Evolutionary conservation across 2,329 filamentous ascomycete species (phyloP).

Genomic region (Exophiala mesophila): DNA sequence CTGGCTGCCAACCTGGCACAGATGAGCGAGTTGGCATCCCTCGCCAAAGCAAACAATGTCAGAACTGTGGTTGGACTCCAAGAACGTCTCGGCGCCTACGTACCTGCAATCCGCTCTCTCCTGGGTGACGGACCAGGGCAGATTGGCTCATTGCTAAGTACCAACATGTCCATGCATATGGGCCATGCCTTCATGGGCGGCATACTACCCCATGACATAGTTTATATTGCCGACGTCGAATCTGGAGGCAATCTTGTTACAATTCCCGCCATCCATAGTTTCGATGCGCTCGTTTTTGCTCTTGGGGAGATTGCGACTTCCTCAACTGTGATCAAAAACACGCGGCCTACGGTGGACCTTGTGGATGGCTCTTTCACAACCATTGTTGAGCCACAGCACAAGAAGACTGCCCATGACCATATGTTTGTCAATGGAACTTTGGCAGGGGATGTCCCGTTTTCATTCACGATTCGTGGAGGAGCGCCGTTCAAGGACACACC

Average conservation of each 20-base stretch:
- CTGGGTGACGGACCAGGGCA: conserved; percentile 35
- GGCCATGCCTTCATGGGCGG: conserved; percentile 3
- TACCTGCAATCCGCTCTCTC: conserved; percentile 43
- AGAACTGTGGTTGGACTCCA: conserved; percentile 49
- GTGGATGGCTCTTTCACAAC: conserved; percentile 6
- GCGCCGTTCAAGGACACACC: conserved; percentile 5
- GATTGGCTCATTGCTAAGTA: conserved; percentile 51
- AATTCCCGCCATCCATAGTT: conserved; percentile 14
- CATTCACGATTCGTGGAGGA: conserved; percentile 13
- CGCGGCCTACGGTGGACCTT: conserved; percentile 3
- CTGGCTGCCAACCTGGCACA: conserved; percentile 43
- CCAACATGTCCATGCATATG: conserved; percentile 33
- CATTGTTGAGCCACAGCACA: conserved; percentile 2
- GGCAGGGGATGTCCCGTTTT: conserved; percentile 11
- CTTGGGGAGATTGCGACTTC: conserved; percentile 9
- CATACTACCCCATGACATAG: neutral
- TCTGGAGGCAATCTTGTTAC: conserved; percentile 21
- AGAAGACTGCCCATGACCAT: conserved; percentile 20
- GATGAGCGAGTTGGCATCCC: conserved; percentile 38
- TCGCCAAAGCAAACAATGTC: conserved; percentile 31
- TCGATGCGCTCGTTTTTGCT: conserved; percentile 9
- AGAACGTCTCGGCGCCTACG: conserved; percentile 42
- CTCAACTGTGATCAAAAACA: conserved; percentile 5
- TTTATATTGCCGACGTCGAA: conserved; percentile 14
- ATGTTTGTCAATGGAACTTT: conserved; percentile 14